Percentiles rank a stretch among this genome's conserved stretches.
phyloP scores from a whole-genome alignment of 176 grass and related monocot genomes.

The Chloris gayana region DNA sequence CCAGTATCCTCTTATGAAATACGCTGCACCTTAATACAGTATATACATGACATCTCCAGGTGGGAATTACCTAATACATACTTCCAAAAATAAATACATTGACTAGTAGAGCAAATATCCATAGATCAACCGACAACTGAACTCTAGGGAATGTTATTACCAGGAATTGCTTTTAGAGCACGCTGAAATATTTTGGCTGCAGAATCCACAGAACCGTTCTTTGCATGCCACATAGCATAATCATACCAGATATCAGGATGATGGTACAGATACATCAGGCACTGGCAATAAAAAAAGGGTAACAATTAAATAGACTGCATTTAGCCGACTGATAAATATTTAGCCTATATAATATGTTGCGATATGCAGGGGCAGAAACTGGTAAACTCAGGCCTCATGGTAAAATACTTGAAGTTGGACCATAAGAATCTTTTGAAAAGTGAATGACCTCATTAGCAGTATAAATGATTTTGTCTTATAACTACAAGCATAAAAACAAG shows the following conservation, averaged over 20 bases:
- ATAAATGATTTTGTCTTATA: slow-evolving; percentile 21
- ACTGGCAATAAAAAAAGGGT: slow-evolving; percentile 54
- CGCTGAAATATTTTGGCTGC: slow-evolving; percentile 95
- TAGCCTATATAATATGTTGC: slow-evolving; percentile 9
- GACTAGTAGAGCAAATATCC: slow-evolving; percentile 6
- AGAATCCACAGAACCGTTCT: slow-evolving; percentile 76
- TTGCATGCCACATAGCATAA: slow-evolving; percentile 86
- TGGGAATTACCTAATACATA: not conserved
- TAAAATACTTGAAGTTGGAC: slow-evolving; percentile 19
- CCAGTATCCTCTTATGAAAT: no score
- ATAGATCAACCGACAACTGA: slow-evolving; percentile 21
- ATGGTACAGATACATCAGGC: slow-evolving; percentile 98
- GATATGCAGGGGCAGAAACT: slow-evolving; percentile 15
- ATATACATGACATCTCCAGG: no score
- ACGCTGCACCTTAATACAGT: no score
- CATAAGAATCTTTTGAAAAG: not conserved
- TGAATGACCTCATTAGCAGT: not conserved
- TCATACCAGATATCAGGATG: slow-evolving; percentile 99
- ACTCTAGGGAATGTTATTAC: slow-evolving; percentile 51
- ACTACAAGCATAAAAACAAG: slow-evolving; percentile 19
- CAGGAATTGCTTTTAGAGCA: slow-evolving; percentile 93
- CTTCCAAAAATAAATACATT: slow-evolving; percentile 19
- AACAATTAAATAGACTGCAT: slow-evolving; percentile 18
- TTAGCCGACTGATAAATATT: slow-evolving; percentile 7
- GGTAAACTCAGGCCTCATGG: not conserved